Conservation (phyloP, 306 rosid species). For the Biancaea sappan region DNA sequence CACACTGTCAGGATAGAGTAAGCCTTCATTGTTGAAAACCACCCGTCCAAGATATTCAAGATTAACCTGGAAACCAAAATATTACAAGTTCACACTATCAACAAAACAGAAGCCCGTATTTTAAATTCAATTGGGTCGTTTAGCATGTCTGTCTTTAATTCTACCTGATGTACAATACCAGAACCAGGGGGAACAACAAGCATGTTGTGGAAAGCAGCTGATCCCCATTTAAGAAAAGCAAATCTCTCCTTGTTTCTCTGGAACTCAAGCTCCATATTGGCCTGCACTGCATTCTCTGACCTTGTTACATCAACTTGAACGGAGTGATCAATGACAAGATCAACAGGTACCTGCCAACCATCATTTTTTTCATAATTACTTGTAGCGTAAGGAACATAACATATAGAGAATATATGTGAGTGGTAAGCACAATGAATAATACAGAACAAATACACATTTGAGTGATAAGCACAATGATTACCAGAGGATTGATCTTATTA, state of each 20-base stretch:
- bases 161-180: slow-evolving; percentile 99
- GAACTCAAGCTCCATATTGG: slow-evolving; percentile 97
- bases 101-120: slow-evolving; percentile 8
- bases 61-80: slow-evolving; percentile 71
- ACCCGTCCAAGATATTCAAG: slow-evolving; percentile 98
- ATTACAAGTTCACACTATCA: slow-evolving; percentile 25
- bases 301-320: slow-evolving; percentile 97
- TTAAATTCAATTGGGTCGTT: slow-evolving; percentile 15
- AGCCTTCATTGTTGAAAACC: slow-evolving; percentile 85
- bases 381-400: slow-evolving; percentile 28
- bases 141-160: slow-evolving; percentile 28
- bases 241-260: slow-evolving; percentile 95
- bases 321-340: slow-evolving; percentile 97
- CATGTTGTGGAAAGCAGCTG: slow-evolving; percentile 92
- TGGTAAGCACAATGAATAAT: not conserved
- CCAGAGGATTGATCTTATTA: slow-evolving; percentile 93
- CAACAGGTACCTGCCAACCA: slow-evolving; percentile 86
- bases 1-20: slow-evolving; percentile 98
- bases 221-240: slow-evolving; percentile 98
- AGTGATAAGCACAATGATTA: slow-evolving; percentile 39
- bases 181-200: slow-evolving; percentile 99
- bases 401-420: not conserved
- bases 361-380: not conserved
- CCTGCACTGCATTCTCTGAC: slow-evolving; percentile 96
- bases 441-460: not conserved